Percentiles rank a stretch among this genome's conserved stretches.
These are phyloP conservation scores for Vigna trinervia DNA, from an alignment of 306 rosid genomes.

Conservation along the genomic window DNA sequence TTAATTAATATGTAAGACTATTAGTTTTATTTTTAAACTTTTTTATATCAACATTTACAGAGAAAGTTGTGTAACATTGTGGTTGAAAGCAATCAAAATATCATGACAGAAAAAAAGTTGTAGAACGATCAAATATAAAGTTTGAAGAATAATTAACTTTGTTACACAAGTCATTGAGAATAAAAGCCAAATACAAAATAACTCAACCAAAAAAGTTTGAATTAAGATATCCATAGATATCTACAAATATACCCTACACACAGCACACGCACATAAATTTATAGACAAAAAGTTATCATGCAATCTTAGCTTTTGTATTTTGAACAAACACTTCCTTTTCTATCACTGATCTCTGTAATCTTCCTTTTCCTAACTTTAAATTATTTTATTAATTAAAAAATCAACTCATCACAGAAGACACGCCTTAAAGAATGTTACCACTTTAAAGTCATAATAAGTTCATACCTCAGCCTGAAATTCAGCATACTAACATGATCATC, in stretches of 20 bases:
- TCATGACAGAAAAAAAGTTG: too few species aligned
- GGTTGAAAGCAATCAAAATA: too few species aligned
- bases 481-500: constrained; percentile 9
- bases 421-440: neutral
- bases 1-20: too few species aligned
- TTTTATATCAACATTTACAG: too few species aligned
- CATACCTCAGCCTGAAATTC: constrained; percentile 38
- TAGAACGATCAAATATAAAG: neutral
- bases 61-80: too few species aligned
- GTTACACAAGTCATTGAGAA: neutral
- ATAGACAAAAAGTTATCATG: constrained; percentile 10
- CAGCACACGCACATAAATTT: constrained; percentile 18
- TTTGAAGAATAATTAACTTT: neutral
- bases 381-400: constrained; percentile 16
- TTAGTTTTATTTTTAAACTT: too few species aligned
- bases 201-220: neutral
- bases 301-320: constrained; percentile 29
- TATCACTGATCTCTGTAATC: constrained; percentile 3
- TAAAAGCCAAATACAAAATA: neutral
- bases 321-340: constrained; percentile 5
- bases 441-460: constrained; percentile 41
- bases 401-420: constrained; percentile 15
- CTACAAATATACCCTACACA: constrained; percentile 22
- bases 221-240: neutral
- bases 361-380: neutral